Percentiles rank a stretch among this genome's conserved stretches.
phyloP scores from a whole-genome alignment of 2,329 filamentous ascomycete species.

The Colletotrichum tofieldiae region DNA sequence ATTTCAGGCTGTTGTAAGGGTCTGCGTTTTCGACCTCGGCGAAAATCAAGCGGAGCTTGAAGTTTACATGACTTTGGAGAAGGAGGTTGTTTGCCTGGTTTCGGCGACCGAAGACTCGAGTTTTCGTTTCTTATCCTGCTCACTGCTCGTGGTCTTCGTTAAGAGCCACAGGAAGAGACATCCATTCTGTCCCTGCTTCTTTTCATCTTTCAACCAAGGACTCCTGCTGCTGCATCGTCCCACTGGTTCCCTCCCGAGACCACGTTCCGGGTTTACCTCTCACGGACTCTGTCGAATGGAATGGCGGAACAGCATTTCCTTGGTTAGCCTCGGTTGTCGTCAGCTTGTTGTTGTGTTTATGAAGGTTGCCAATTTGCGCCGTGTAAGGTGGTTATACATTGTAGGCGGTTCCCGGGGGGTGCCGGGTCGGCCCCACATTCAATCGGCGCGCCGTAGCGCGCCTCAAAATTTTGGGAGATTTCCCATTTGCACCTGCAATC shows the following conservation, averaged over 20 bases:
- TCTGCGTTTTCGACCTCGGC: neutral
- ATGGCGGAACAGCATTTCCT: neutral
- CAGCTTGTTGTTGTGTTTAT: too few species aligned
- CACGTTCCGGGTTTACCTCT: neutral
- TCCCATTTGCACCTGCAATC: neutral
- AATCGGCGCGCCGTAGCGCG: conserved; percentile 20
- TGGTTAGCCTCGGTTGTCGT: neutral
- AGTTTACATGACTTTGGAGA: neutral
- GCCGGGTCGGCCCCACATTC: conserved; percentile 8
- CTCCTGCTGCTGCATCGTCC: neutral
- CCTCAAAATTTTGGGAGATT: conserved; percentile 11
- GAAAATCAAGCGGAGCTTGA: neutral
- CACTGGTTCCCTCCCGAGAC: neutral
- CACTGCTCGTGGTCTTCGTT: neutral
- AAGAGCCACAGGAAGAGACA: neutral
- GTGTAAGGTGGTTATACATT: neutral
- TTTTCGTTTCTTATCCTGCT: neutral
- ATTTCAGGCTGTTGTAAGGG: neutral
- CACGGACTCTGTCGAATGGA: neutral
- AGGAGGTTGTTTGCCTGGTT: neutral
- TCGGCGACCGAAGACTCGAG: neutral
- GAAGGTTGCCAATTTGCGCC: neutral
- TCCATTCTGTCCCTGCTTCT: neutral
- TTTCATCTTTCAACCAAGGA: neutral
- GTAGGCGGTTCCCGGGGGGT: neutral